A percentile compares a stretch with the other conserved stretches of the same genome.
These are phyloP conservation scores for Lathyrus oleraceus DNA, from an alignment of 306 rosid genomes.

Conservation along the genomic window DNA sequence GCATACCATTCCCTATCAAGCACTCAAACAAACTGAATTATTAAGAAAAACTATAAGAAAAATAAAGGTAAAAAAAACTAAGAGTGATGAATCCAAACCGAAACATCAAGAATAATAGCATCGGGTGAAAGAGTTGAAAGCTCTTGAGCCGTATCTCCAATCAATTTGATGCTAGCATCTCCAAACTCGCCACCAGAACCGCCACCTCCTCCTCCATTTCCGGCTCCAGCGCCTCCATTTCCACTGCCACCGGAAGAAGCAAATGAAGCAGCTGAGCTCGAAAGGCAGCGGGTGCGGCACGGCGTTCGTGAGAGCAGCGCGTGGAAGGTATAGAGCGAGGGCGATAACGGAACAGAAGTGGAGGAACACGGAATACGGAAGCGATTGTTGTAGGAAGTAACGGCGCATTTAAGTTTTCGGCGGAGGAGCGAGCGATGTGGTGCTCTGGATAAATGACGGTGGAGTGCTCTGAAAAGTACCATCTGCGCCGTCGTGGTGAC, in stretches of 20 bases:
- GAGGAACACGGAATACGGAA: slow-evolving; percentile 28
- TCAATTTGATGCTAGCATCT: slow-evolving; percentile 49
- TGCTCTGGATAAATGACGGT: slow-evolving; percentile 43
- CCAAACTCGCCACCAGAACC: slow-evolving; percentile 57
- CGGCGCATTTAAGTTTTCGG: slow-evolving; percentile 41
- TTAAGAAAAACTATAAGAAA: not conserved
- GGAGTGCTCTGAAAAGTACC: slow-evolving; percentile 57
- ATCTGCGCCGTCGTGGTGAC: slow-evolving; percentile 45
- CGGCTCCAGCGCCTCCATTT: slow-evolving; percentile 51
- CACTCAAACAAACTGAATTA: not conserved
- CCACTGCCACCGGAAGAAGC: slow-evolving; percentile 61
- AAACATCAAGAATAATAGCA: slow-evolving; percentile 86
- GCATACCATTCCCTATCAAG: slow-evolving; percentile 69
- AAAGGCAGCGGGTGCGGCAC: slow-evolving; percentile 49
- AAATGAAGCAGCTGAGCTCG: slow-evolving; percentile 60
- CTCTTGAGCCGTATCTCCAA: slow-evolving; percentile 56
- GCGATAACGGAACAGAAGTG: slow-evolving; percentile 25
- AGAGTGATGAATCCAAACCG: slow-evolving; percentile 46
- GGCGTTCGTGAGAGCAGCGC: slow-evolving; percentile 35
- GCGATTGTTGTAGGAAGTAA: slow-evolving; percentile 25
- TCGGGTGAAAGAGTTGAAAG: slow-evolving; percentile 54
- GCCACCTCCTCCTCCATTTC: slow-evolving; percentile 48
- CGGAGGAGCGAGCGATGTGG: slow-evolving; percentile 44
- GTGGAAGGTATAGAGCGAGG: slow-evolving; percentile 40
- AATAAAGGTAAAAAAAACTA: not conserved